A percentile compares a stretch with the other conserved stretches of the same genome.
phyloP scores from a whole-genome alignment of 306 rosid genomes.

The Phaseolus lunatus region DNA sequence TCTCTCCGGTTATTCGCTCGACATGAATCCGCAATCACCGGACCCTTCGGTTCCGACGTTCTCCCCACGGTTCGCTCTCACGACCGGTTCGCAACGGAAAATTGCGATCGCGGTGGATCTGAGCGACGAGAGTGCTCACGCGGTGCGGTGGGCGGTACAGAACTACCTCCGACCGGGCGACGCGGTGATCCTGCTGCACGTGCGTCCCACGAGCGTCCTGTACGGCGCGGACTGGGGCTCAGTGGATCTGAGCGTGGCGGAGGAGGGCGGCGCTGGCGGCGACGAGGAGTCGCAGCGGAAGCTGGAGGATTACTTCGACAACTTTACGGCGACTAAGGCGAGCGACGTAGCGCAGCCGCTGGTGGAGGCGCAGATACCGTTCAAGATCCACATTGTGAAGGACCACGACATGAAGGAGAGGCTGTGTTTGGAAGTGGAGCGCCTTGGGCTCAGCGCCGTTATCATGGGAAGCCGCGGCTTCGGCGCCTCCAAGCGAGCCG shows the following conservation, averaged over 20 bases:
- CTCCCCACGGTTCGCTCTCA: constrained; percentile 36
- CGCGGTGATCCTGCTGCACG: constrained; percentile 87
- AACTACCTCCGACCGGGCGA: constrained; percentile 91
- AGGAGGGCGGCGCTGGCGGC: background rate
- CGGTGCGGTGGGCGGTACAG: constrained; percentile 91
- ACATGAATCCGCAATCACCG: constrained; percentile 61
- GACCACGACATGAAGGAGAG: constrained; percentile 96
- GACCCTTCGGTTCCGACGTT: constrained; percentile 51
- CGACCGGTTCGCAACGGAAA: constrained; percentile 65
- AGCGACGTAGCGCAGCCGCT: constrained; percentile 71
- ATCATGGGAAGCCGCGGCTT: constrained; percentile 95
- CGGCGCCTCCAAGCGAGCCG: constrained; percentile 67
- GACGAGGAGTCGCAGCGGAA: constrained; percentile 62
- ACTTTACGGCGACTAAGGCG: constrained; percentile 71
- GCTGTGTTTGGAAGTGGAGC: constrained; percentile 93
- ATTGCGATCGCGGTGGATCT: constrained; percentile 95
- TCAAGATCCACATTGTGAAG: constrained; percentile 84
- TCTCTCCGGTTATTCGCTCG: constrained; percentile 17
- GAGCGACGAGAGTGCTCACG: constrained; percentile 91
- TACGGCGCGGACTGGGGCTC: constrained; percentile 99
- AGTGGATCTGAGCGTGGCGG: constrained; percentile 38
- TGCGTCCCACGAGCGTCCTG: constrained; percentile 78
- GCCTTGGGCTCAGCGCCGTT: constrained; percentile 85
- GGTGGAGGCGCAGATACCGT: constrained; percentile 75
- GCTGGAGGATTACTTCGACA: constrained; percentile 77